Conservation (phyloP, 1,284 basidiomycete species). For the Malassezia sp. region DNA sequence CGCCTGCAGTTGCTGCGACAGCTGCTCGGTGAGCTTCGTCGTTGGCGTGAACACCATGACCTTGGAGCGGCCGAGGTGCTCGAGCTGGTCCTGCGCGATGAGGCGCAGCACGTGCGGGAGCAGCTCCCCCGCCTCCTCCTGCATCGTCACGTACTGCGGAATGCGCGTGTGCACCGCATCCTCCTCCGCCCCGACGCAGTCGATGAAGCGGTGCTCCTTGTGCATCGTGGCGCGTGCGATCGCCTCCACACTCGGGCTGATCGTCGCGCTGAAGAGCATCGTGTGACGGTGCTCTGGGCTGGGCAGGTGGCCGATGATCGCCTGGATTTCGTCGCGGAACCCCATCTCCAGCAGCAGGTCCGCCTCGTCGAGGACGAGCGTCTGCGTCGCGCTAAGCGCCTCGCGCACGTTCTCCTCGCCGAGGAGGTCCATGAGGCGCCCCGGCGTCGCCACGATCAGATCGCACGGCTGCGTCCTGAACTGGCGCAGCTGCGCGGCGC, state of each 20-base stretch:
- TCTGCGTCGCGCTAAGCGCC: constrained; percentile 49
- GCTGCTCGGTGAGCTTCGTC: constrained; percentile 70
- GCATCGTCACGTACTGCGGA: constrained; percentile 69
- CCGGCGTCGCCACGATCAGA: constrained; percentile 84
- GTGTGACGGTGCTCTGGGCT: constrained; percentile 64
- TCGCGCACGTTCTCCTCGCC: constrained; percentile 40
- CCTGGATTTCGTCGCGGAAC: constrained; percentile 77
- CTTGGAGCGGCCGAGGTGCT: constrained; percentile 62
- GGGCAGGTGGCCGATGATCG: constrained; percentile 63
- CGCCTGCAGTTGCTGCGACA: constrained; percentile 51
- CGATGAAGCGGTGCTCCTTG: constrained; percentile 55
- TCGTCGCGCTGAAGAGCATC: constrained; percentile 85
- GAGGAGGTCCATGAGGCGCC: constrained; percentile 71
- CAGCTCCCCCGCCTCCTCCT: constrained; percentile 60
- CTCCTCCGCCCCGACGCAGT: constrained; percentile 54
- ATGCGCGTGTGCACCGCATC: constrained; percentile 65
- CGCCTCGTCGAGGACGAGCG: constrained; percentile 86
- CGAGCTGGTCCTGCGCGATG: constrained; percentile 78
- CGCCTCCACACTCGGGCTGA: constrained; percentile 50
- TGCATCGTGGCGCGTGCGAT: constrained; percentile 55
- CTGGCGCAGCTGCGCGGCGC: constrained; percentile 57
- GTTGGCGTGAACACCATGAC: constrained; percentile 80
- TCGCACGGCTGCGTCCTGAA: constrained; percentile 62
- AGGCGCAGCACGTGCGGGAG: constrained; percentile 68
- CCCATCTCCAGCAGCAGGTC: constrained; percentile 94